These are phyloP conservation scores for Penicillium vulpinum DNA, from an alignment of 2,329 filamentous ascomycete genomes.

Conservation along the genomic window DNA sequence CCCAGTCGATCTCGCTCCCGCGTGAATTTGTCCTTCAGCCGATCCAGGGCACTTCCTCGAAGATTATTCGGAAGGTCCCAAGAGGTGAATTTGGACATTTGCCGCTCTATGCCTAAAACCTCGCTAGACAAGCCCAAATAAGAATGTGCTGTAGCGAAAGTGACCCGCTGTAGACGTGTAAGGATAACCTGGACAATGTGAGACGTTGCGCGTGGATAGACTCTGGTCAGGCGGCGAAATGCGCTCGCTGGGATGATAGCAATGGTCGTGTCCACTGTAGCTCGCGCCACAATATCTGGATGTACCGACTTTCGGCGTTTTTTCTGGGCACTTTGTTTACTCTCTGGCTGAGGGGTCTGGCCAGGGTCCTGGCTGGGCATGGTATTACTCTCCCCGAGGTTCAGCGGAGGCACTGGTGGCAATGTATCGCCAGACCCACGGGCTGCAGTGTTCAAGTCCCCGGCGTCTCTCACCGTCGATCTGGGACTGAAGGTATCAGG, in stretches of 20 bases:
- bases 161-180: slow-evolving; percentile 90
- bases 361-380: slow-evolving; percentile 30
- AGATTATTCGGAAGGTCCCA: slow-evolving; percentile 91
- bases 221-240: slow-evolving; percentile 84
- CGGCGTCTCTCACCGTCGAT: slow-evolving; percentile 21
- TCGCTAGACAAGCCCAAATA: slow-evolving; percentile 91
- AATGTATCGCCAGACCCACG: slow-evolving; percentile 41
- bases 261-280: slow-evolving; percentile 94
- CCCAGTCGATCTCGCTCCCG: slow-evolving; percentile 80
- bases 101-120: slow-evolving; percentile 86
- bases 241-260: slow-evolving; percentile 97
- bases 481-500: slow-evolving; percentile 44
- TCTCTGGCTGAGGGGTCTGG: slow-evolving; percentile 29
- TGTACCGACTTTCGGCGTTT: slow-evolving; percentile 71
- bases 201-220: slow-evolving; percentile 93
- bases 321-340: slow-evolving; percentile 27
- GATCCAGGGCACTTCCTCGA: slow-evolving; percentile 75
- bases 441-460: slow-evolving; percentile 20
- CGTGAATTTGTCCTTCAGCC: slow-evolving; percentile 90
- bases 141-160: slow-evolving; percentile 87
- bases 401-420: slow-evolving; percentile 71
- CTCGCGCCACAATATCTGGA: slow-evolving; percentile 94
- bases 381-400: slow-evolving; percentile 57
- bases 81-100: slow-evolving; percentile 89
- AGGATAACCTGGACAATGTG: slow-evolving; percentile 98